Percentiles rank a stretch among this genome's conserved stretches.
Conservation (phyloP, 129 eudicot genomes). For the Heracleum sosnowskyi region DNA sequence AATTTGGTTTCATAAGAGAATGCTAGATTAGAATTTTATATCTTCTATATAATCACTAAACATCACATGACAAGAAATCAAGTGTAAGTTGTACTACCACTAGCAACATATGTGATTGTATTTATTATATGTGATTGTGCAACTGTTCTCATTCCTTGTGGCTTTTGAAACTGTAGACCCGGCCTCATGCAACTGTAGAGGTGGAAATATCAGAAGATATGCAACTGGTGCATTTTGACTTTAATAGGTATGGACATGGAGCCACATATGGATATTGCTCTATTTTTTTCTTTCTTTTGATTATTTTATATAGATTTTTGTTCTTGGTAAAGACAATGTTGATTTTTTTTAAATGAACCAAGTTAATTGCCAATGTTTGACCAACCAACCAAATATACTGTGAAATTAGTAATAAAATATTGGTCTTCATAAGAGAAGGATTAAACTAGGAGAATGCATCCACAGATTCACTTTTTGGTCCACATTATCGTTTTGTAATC, state of each 20-base stretch:
- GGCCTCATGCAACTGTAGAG: constrained; percentile 87
- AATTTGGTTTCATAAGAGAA: not conserved
- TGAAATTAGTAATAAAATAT: not conserved
- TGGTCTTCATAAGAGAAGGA: not conserved
- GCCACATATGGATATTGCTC: not conserved
- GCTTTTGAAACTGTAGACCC: constrained; percentile 44
- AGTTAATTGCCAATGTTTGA: not conserved
- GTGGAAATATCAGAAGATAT: constrained; percentile 91
- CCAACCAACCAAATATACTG: not conserved
- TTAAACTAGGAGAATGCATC: not conserved
- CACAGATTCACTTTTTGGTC: not conserved
- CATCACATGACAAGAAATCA: not conserved
- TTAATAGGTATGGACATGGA: constrained; percentile 49
- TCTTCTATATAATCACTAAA: not conserved
- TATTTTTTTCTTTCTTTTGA: not conserved
- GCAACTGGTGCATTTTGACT: constrained; percentile 93
- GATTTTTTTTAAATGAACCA: not conserved
- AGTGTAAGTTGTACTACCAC: not conserved
- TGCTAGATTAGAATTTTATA: not conserved
- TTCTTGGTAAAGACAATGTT: constrained; percentile 15
- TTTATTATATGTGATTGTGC: not conserved
- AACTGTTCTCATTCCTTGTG: constrained; percentile 4
- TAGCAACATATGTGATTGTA: not conserved
- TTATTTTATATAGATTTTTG: not conserved
- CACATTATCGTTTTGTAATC: not conserved